A percentile compares a stretch with the other conserved stretches of the same genome.
Evolutionary conservation across 306 rosid species (phyloP).

Genomic region (Trifolium pratense): DNA sequence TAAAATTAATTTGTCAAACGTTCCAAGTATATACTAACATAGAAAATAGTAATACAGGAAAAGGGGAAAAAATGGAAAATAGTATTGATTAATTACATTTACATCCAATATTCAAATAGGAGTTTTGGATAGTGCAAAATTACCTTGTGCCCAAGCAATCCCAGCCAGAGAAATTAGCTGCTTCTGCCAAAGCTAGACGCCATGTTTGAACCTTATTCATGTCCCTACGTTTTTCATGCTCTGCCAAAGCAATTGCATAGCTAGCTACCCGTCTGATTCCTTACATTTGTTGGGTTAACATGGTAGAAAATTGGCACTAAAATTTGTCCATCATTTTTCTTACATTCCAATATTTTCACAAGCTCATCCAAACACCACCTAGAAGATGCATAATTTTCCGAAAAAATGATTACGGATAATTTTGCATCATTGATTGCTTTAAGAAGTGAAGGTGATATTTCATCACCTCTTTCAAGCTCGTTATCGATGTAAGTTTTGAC

Average conservation of each 20-base stretch:
- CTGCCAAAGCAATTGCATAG: conserved; percentile 22
- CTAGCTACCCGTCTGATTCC: conserved; percentile 42
- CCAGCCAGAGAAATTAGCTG: conserved; percentile 46
- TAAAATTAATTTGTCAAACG: too few species aligned
- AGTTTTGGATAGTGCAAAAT: neutral
- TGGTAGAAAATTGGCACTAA: neutral
- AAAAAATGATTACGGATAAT: neutral
- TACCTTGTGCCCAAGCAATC: conserved; percentile 45
- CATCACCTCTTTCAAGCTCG: neutral
- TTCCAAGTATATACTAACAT: neutral
- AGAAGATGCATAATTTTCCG: neutral
- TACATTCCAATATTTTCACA: neutral
- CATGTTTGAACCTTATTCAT: conserved; percentile 24
- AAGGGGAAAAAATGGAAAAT: too few species aligned
- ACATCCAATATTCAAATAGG: neutral
- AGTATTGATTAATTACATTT: neutral
- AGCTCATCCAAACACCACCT: neutral
- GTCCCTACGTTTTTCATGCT: conserved; percentile 21
- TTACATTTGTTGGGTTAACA: neutral
- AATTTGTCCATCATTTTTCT: neutral
- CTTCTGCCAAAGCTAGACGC: conserved; percentile 38
- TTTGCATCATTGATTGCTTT: conserved; percentile 1
- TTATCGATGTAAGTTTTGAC: neutral
- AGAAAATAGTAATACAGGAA: too few species aligned
- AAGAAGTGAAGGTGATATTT: neutral